Base-by-base conservation (phyloP, 164 flowering plant species). In the Litsea cubeba region DNA sequence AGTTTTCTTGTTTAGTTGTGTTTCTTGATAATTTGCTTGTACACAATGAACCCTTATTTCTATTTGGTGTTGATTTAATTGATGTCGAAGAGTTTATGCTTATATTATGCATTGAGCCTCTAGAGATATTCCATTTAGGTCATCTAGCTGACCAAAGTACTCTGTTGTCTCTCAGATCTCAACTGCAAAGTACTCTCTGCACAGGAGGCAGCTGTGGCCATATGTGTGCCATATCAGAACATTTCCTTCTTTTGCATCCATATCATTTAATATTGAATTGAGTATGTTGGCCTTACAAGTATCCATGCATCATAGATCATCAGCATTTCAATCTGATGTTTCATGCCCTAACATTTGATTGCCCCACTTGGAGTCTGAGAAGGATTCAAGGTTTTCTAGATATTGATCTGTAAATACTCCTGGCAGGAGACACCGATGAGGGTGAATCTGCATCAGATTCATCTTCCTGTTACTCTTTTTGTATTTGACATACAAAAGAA, bases 1-100 rank as follows among this genome's bases (percentile, higher is more conserved):
- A 85, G 90, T 74, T 63, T 30, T 18, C 46, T 66, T 66, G 12
- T 66, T 17, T 28, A 22, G 28, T 25, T 23, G 30, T 65, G 60
- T 12, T 54, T 54, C 60, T 54, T 54, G 60, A 15, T 54, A 2
- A 20, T 54, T 15, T 54, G 11, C 10, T 40, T 40, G 46, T 40
- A 40, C 46, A 40, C 46, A 40, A 40, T 40, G 10, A 40, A 40
- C 46, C 46, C 46, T 40, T 40, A 40, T 40, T 5, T 8, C 46
- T 40, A 40, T 40, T 40, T 40, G 46, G 46, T 40, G 8, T 40
- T 40, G 46, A 40, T 40, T 40, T 40, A 40, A 63, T 58, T 12
- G 62, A 58, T 63, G 25, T 24, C 30, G 12, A 2, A 40, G 28
- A 11, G 6, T 63, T 12, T 54, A 54, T 54, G 60, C n/a, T 54